Percentiles rank a stretch among this genome's conserved stretches.
Conservation (phyloP, 2,329 filamentous ascomycete genomes). For the Zymoseptoria pseudotritici region DNA sequence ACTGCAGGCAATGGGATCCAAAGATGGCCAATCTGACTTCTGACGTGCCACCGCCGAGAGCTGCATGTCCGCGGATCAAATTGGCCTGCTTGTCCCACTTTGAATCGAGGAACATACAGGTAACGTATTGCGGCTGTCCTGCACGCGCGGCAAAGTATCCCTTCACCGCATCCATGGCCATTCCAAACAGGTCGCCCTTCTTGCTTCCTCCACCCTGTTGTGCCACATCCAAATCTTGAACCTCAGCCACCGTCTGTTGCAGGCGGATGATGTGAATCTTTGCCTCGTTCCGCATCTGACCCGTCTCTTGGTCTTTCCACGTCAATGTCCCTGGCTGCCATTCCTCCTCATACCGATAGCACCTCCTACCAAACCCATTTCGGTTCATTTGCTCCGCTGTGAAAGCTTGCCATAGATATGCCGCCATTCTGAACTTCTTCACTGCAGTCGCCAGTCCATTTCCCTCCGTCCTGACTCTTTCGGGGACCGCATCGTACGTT, state of each 20-base stretch:
- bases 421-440: slow-evolving; percentile 87
- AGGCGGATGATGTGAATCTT: slow-evolving; percentile 79
- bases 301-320: slow-evolving; percentile 61
- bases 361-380: slow-evolving; percentile 75
- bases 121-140: slow-evolving; percentile 82
- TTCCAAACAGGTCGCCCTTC: slow-evolving; percentile 66
- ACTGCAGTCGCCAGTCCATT: slow-evolving; percentile 74
- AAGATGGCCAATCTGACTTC: slow-evolving; percentile 79
- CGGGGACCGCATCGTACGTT: slow-evolving; percentile 75
- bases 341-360: slow-evolving; percentile 88
- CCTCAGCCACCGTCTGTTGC: slow-evolving; percentile 76
- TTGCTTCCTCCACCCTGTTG: slow-evolving; percentile 65
- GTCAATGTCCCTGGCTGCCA: slow-evolving; percentile 82
- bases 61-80: slow-evolving; percentile 71
- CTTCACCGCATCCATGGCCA: slow-evolving; percentile 70
- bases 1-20: slow-evolving; percentile 85
- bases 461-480: slow-evolving; percentile 68
- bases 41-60: slow-evolving; percentile 68
- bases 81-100: slow-evolving; percentile 73
- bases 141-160: slow-evolving; percentile 66
- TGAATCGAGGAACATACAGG: slow-evolving; percentile 75
- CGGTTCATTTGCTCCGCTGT: slow-evolving; percentile 94
- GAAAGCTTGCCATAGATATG: slow-evolving; percentile 94
- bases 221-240: slow-evolving; percentile 68
- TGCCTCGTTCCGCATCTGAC: slow-evolving; percentile 79